Conservation (phyloP, 108 stramenopile species). For the Fistulifera pelliculosa region DNA sequence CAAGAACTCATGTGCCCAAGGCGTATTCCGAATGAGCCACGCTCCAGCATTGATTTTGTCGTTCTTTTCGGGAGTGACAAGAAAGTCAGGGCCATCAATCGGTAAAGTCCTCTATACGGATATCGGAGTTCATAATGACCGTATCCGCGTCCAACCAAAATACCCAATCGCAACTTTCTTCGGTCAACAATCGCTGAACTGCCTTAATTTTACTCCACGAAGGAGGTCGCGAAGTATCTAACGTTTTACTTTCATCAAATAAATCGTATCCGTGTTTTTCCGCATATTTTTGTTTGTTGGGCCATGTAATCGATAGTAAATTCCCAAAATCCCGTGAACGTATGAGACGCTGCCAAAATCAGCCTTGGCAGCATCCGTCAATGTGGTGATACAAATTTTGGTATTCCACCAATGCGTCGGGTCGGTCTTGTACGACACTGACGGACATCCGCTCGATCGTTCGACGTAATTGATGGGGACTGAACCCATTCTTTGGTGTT, state of each 20-base stretch:
- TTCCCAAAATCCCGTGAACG: constrained; percentile 22
- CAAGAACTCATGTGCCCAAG: constrained; percentile 15
- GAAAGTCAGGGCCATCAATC: constrained; percentile 6
- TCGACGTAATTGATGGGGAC: no score
- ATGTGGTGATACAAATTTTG: constrained; percentile 17
- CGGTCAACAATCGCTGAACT: constrained; percentile 12
- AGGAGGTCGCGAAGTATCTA: constrained; percentile 20
- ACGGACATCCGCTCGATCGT: no score
- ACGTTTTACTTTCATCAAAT: constrained; percentile 13
- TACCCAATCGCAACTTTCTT: constrained; percentile 27
- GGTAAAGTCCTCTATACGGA: constrained; percentile 19
- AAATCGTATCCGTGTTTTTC: constrained; percentile 19
- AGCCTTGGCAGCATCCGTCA: constrained; percentile 15
- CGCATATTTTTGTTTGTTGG: constrained; percentile 21
- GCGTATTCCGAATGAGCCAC: constrained; percentile 11
- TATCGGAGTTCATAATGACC: constrained; percentile 47
- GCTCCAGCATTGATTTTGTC: constrained; percentile 19
- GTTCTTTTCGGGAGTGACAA: constrained; percentile 9
- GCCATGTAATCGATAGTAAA: constrained; percentile 18
- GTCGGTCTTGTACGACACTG: no score
- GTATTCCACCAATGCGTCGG: no score
- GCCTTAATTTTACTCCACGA: constrained; percentile 23
- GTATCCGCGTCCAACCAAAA: constrained; percentile 37
- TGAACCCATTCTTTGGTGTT: no score
- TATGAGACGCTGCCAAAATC: constrained; percentile 7